Conservation (phyloP, 352 stramenopile genomes). For the Phytophthora hybrid region DNA sequence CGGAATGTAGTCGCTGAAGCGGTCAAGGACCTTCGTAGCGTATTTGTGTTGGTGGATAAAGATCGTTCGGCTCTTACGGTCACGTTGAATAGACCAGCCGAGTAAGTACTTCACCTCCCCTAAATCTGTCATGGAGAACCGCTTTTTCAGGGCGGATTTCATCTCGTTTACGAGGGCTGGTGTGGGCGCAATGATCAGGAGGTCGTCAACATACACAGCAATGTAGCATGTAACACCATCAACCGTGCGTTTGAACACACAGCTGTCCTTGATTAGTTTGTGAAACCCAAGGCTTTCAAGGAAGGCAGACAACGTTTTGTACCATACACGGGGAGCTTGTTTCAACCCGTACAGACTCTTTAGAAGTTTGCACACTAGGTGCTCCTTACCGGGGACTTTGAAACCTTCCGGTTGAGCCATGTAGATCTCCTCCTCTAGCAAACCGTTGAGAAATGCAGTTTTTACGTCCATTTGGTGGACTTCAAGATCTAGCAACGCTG, state of each 20-base stretch:
- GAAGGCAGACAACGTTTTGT: constrained; percentile 21
- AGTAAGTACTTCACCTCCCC: constrained; percentile 29
- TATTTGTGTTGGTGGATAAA: constrained; percentile 30
- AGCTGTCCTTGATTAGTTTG: constrained; percentile 18
- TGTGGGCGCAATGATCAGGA: constrained; percentile 16
- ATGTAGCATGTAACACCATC: constrained; percentile 20
- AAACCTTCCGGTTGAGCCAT: constrained; percentile 28
- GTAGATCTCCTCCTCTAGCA: constrained; percentile 33
- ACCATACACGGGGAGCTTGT: constrained; percentile 22
- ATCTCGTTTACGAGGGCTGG: constrained; percentile 8
- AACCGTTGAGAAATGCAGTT: constrained; percentile 30
- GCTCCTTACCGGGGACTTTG: constrained; percentile 9
- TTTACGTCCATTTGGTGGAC: constrained; percentile 40
- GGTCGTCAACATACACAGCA: constrained; percentile 27
- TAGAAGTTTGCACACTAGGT: constrained; percentile 19
- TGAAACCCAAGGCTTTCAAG: constrained; percentile 12
- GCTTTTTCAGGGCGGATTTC: constrained; percentile 17
- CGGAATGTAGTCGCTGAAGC: constrained; percentile 19
- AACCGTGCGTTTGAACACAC: constrained; percentile 3
- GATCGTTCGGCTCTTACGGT: constrained; percentile 29
- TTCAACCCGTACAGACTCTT: constrained; percentile 32
- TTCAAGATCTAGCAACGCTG: constrained; percentile 17
- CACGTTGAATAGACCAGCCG: constrained; percentile 19
- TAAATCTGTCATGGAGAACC: constrained; percentile 29
- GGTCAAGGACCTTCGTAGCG: constrained; percentile 34